Percentiles rank a stretch among this genome's conserved stretches.
Conservation (phyloP, 257 asterid species). For the Fraxinus americana region DNA sequence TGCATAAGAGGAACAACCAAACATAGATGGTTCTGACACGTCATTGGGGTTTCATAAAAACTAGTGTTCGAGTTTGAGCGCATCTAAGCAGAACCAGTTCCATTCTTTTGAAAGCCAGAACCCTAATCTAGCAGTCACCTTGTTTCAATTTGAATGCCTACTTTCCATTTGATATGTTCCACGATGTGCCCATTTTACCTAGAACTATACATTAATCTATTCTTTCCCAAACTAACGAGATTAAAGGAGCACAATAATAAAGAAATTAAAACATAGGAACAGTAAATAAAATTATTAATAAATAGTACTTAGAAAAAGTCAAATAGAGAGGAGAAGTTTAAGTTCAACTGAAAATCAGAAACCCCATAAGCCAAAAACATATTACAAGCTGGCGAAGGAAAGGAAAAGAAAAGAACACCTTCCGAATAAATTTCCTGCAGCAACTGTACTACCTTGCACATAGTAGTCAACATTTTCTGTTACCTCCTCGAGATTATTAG, state of each 20-base stretch:
- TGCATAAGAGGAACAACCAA: neutral
- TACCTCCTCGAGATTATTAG: slow-evolving; percentile 96
- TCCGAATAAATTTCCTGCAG: slow-evolving; percentile 98
- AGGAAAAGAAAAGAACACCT: slow-evolving; percentile 50
- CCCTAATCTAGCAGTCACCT: neutral
- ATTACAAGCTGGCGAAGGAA: slow-evolving; percentile 21
- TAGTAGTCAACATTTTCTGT: slow-evolving; percentile 96
- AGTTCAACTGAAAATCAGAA: slow-evolving; percentile 6
- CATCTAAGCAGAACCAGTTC: neutral
- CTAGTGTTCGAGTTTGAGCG: neutral
- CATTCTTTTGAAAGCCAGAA: neutral
- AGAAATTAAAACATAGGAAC: neutral
- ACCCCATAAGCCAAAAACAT: slow-evolving; percentile 17
- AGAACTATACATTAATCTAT: slow-evolving; percentile 1
- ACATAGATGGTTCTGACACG: neutral
- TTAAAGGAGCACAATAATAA: slow-evolving; percentile 8
- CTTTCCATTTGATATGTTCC: slow-evolving; percentile 4
- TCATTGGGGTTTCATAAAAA: neutral
- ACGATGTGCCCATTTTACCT: neutral
- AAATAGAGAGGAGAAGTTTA: slow-evolving; percentile 8
- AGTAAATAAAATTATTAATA: neutral
- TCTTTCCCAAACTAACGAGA: slow-evolving; percentile 13
- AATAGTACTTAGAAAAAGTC: neutral
- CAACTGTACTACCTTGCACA: slow-evolving; percentile 90
- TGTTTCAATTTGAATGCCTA: slow-evolving; percentile 10